These are phyloP conservation scores for Penstemon eatonii DNA, from an alignment of 257 asterid species.

Conservation along the genomic window DNA sequence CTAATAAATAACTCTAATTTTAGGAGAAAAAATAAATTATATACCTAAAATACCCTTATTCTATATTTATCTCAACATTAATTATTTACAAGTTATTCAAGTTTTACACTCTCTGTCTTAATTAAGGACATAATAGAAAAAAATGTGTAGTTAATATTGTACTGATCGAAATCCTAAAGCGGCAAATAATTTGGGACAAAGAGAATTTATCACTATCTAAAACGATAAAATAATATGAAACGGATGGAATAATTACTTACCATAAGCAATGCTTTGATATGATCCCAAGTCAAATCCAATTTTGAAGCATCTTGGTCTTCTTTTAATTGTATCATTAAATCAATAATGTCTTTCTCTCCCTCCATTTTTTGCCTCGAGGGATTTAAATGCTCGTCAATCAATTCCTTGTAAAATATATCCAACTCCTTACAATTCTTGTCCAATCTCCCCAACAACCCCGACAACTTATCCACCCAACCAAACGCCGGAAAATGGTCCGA, in stretches of 20 bases:
- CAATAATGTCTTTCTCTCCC: constrained; percentile 33
- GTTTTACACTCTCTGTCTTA: no score
- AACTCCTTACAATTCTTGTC: constrained; percentile 25
- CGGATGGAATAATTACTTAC: constrained; percentile 15
- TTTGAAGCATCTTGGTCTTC: constrained; percentile 11
- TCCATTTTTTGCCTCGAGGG: not conserved
- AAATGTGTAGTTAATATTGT: no score
- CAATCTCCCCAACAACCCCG: constrained; percentile 30
- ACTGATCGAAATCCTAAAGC: no score
- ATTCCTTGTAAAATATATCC: constrained; percentile 37
- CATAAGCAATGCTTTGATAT: constrained; percentile 51
- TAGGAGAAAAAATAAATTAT: no score
- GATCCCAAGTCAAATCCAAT: constrained; percentile 30
- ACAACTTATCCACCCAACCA: constrained; percentile 38
- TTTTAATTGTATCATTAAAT: constrained; percentile 40
- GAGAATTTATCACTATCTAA: no score
- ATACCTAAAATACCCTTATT: no score
- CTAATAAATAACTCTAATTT: no score
- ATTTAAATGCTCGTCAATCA: constrained; percentile 41
- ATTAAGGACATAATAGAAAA: no score
- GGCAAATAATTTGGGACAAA: no score
- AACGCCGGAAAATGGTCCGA: constrained; percentile 38
- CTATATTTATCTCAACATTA: no score
- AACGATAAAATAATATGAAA: no score
- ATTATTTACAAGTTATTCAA: no score